Base-by-base conservation (phyloP, 2,329 filamentous ascomycete genomes). In the Stemphylium lycopersici region DNA sequence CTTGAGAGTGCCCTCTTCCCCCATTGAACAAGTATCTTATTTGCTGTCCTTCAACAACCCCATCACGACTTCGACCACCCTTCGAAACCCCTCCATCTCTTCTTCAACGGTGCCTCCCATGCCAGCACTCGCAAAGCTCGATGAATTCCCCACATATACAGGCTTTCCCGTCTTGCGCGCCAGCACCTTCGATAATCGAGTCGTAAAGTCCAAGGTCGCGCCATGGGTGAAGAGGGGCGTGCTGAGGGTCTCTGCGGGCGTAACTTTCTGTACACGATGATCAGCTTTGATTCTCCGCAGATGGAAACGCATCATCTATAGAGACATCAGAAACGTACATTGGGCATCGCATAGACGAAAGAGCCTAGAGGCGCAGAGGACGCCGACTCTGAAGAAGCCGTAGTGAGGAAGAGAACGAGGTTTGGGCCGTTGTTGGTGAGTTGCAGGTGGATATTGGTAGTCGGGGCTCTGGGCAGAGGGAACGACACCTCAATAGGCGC, bases 261-360 rank as follows among this genome's bases (percentile, higher is more conserved):
- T 76, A 43, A 73, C 70, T 59, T 66, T 70, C 78, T 80, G 32
- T 2, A 44, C 7, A 33, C 4, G 26, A 5, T 1, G 12, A 22
- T 66, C 47, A 67, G 67, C 61, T 33, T 11, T 13, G 16, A 7
- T 20, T 24, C 22, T 13, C 36, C 13, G 12, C 2, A 32, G 8
- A 8, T 11, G 4, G 13, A 6, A 7, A 2, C 3, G 16, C 26
- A n/a, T 24, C 4, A 11, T 15, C 18, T 15, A 33, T 13, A n/a
- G 22, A 3, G 2, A 16, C 10, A 40, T 2, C 2, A 3, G 33
- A 4, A 11, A 71, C 80, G 66, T 79, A 96, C 95, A 78, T 96
- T 90, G 13, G 95, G 93, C 73, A 99, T 85, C 2, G 93, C 90
- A 72, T 96, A 98, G 40, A 98, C 90, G 70, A 98, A 93, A 44